Percentiles rank a stretch among this genome's conserved stretches.
phyloP scores from a whole-genome alignment of 1,139 yeast genomes.

The Hansenula anomala region DNA sequence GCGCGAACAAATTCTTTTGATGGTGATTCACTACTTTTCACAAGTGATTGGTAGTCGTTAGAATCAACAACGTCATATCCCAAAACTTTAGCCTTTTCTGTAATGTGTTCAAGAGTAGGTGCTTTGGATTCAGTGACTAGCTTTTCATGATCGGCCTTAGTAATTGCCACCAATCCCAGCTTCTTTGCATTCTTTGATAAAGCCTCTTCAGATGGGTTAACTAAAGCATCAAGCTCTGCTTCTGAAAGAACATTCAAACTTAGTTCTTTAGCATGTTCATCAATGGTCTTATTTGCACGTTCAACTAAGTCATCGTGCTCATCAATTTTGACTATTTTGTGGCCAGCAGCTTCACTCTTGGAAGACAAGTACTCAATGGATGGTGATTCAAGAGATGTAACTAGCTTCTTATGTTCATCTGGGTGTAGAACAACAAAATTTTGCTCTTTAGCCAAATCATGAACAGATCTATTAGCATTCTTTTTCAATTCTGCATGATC shows the following conservation, averaged over 20 bases:
- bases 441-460: conserved; percentile 16
- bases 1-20: conserved; percentile 18
- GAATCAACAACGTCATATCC: conserved; percentile 25
- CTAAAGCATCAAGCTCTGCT: conserved; percentile 10
- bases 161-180: conserved; percentile 26
- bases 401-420: conserved; percentile 11
- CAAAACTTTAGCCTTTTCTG: conserved; percentile 22
- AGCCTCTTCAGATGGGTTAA: conserved; percentile 17
- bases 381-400: conserved; percentile 12
- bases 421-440: conserved; percentile 13
- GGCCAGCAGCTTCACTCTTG: conserved; percentile 16
- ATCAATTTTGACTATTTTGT: not conserved
- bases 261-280: conserved; percentile 8
- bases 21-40: conserved; percentile 15
- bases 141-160: conserved; percentile 23
- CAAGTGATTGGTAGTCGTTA: conserved; percentile 16
- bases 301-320: not conserved
- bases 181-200: conserved; percentile 37
- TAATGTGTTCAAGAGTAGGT: conserved; percentile 23
- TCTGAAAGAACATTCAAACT: conserved; percentile 14
- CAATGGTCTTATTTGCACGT: not conserved
- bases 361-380: conserved; percentile 18
- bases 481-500: conserved; percentile 16
- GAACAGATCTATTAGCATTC: conserved; percentile 9
- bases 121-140: conserved; percentile 17